A percentile compares a stretch with the other conserved stretches of the same genome.
These are phyloP conservation scores for Backusella sp. DNA, from an alignment of 192 early-diverging fungal genomes.

Conservation along the genomic window DNA sequence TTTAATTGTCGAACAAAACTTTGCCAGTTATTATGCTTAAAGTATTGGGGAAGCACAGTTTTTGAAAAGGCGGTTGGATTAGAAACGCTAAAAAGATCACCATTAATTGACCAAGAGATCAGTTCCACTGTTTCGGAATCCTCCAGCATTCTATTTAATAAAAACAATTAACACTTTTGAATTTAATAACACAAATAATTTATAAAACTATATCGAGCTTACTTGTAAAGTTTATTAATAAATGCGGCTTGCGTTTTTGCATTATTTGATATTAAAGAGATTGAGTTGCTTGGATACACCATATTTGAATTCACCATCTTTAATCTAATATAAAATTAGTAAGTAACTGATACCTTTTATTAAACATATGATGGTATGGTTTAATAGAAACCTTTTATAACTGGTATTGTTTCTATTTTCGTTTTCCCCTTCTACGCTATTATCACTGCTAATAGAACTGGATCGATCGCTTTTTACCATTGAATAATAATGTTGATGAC, in stretches of 20 bases:
- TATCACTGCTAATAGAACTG: neutral
- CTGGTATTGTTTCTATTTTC: neutral
- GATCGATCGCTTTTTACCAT: slow-evolving; percentile 6
- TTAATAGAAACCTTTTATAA: slow-evolving; percentile 5
- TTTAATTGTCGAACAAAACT: slow-evolving; percentile 21
- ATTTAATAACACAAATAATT: neutral
- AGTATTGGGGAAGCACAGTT: slow-evolving; percentile 10
- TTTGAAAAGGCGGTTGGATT: slow-evolving; percentile 1
- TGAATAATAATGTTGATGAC: neutral
- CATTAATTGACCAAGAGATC: slow-evolving; percentile 3
- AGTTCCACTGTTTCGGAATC: slow-evolving; percentile 50
- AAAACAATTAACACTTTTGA: neutral
- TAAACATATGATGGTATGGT: neutral
- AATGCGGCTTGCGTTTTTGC: slow-evolving; percentile 49
- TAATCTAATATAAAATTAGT: neutral
- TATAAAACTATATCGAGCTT: slow-evolving; percentile 8
- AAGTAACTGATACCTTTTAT: neutral
- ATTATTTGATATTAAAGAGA: neutral
- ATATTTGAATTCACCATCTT: slow-evolving; percentile 4
- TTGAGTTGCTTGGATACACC: neutral
- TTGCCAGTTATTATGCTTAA: slow-evolving; percentile 23
- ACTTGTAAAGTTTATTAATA: slow-evolving; percentile 50
- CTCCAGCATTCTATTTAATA: slow-evolving; percentile 62
- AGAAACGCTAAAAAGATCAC: slow-evolving; percentile 11
- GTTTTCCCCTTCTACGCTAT: neutral